Base-by-base conservation (phyloP, 2,329 filamentous ascomycete species). In the Neonectria sp. region DNA sequence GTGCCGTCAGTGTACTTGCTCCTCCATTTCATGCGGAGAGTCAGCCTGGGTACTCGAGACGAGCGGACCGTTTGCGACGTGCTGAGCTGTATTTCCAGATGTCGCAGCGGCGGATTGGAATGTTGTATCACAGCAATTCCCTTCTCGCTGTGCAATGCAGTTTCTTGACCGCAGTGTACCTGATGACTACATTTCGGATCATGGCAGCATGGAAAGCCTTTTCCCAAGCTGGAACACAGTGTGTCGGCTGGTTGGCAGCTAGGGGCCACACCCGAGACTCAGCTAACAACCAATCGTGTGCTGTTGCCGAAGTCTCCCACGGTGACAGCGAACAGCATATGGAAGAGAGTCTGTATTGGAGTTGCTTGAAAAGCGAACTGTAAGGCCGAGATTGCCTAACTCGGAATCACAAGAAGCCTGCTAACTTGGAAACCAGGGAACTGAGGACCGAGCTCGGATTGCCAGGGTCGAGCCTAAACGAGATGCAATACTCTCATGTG, bases 341-440 rank as follows among this genome's bases (percentile, higher is more conserved):
- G 29, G 71, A 72, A 29, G 69, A 76, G 43, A 76, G 73, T 37
- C 63, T 76, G 9, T 75, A 76, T 37, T 76, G 73, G 73, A 73
- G 71, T 37, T 76, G 73, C 33, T 56, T 75, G 6, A 76, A 76
- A 46, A 74, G 71, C 27, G 73, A 76, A 58, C 24, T 76, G 71
- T 65, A 45, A 63, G 70, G 60, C n/a, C 37, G 24, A 33, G 2
- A 51, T 27, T 51, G 27, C 21, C 55, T 9, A 33, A 9, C 31
- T 48, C 43, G 2, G 12, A 46, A 24, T 21, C 24, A 5, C 11
- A 31, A 21, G 24, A n/a, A 15, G 15, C 15, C 33, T 37, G 40
- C 55, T 60, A 35, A 67, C 25, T 37, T 9, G 33, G 17, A 6
- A 25, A 15, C 13, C 46, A 69, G 72, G 43, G 72, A 74, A 37